Evolutionary conservation across 441 rosid genomes (phyloP), one percentile per base, ranked within the genome.

Genomic region (Populus hybrid): DNA sequence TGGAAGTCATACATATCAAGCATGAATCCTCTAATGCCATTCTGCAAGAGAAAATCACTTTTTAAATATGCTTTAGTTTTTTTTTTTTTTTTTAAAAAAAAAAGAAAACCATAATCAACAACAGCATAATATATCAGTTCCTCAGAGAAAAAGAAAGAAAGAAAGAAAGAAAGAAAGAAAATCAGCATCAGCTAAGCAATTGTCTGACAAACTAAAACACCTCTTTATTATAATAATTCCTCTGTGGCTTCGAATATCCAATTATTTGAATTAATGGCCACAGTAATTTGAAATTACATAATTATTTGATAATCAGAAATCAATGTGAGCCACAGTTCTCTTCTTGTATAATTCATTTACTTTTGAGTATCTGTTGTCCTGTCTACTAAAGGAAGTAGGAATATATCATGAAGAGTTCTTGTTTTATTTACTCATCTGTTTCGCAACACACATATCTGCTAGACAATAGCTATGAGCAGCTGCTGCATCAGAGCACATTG

Each of bases 1-100:
- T 78, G 75, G 83, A 89, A 95, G 85, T 95, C 99, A 77, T 93
- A 95, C 82, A 93, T 88, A 78, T 95, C 99, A 12, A 95, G 88
- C 99, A 95, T 95, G 3, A 95, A 85, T 73, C 99, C 99, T 77
- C 99, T 89, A 42, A 95, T 92, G 35, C 98, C 99, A 88, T 95
- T 91, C 99, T 95, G 84, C 77, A 84, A 75, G 54, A 79, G 10
- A 73, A 73, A 77, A 73, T 23, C 18, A 72, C 23, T 35, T 67
- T 54, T 3, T 61, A 24, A 46, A 36, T 30, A 30, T 30, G 3
- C 32, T 30, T 30, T 30, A 0, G 32, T 3, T 30, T 30, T 30
- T n/a, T n/a, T n/a, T 3, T 30, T 28, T 28, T 28, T 2, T 28
- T 28, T 4, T 30, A 28, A 28, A 28, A 28, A 28, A 28, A 28